A percentile compares a stretch with the other conserved stretches of the same genome.
Conservation (phyloP, 306 rosid genomes). For the Calophaca sinica region DNA sequence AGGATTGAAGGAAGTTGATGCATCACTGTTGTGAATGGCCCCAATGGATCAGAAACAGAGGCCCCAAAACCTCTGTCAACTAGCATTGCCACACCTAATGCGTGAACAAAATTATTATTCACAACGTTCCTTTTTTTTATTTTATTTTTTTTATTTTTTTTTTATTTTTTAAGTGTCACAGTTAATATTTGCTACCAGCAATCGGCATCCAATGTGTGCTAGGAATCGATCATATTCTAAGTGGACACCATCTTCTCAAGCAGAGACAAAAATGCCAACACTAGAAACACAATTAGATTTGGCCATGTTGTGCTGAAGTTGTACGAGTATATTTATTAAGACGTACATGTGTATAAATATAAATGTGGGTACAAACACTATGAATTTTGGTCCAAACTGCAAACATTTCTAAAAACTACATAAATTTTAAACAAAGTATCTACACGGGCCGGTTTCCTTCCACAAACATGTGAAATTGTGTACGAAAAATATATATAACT, state of each 20-base stretch:
- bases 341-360: neutral
- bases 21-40: slow-evolving; percentile 49
- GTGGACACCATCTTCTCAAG: slow-evolving; percentile 58
- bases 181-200: slow-evolving; percentile 51
- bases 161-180: slow-evolving; percentile 33
- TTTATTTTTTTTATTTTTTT: neutral
- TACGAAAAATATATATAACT: no score
- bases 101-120: slow-evolving; percentile 77
- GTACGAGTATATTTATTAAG: slow-evolving; percentile 38
- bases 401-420: neutral
- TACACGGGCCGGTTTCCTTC: no score
- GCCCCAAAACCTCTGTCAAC: slow-evolving; percentile 62
- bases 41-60: slow-evolving; percentile 57
- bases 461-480: no score
- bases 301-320: slow-evolving; percentile 40
- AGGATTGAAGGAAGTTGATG: slow-evolving; percentile 45
- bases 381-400: slow-evolving; percentile 41
- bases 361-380: slow-evolving; percentile 19
- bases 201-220: slow-evolving; percentile 69
- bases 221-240: slow-evolving; percentile 41
- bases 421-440: no score
- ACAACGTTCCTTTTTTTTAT: slow-evolving; percentile 26
- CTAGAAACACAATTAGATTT: slow-evolving; percentile 48
- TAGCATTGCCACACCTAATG: slow-evolving; percentile 67
- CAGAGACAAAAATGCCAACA: slow-evolving; percentile 59